Evolutionary conservation across 768 basidiomycete genomes (phyloP).

Genomic region (Fibroporia radiculosa): DNA sequence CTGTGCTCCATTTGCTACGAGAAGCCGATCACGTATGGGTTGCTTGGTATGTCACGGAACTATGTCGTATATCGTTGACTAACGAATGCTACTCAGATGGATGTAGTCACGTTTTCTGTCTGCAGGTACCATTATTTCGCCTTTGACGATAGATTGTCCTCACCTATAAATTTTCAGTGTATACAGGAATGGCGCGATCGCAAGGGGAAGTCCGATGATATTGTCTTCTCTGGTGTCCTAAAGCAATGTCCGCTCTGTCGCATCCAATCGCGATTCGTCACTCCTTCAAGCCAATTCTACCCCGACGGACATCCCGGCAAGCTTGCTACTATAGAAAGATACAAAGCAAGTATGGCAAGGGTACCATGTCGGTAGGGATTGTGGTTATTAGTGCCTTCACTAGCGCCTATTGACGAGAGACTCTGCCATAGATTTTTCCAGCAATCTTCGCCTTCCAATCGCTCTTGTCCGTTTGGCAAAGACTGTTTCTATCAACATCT

Average conservation of each 20-base stretch:
- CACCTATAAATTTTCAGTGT: conserved; percentile 55
- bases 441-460: conserved; percentile 36
- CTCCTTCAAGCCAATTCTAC: conserved; percentile 66
- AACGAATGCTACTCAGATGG: conserved; percentile 37
- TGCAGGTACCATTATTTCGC: conserved; percentile 34
- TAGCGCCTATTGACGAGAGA: too few relatives aligned
- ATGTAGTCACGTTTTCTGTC: conserved; percentile 76
- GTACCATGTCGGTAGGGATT: conserved; percentile 64
- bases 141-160: not conserved
- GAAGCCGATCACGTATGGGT: conserved; percentile 57
- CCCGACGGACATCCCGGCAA: conserved; percentile 48
- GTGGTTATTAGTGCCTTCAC: too few relatives aligned
- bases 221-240: conserved; percentile 47
- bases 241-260: conserved; percentile 82
- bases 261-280: conserved; percentile 54
- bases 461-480: conserved; percentile 69
- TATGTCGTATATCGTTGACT: not conserved
- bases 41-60: conserved; percentile 50
- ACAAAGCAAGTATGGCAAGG: conserved; percentile 67
- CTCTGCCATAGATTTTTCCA: conserved; percentile 56
- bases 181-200: conserved; percentile 73
- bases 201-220: conserved; percentile 41
- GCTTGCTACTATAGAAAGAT: conserved; percentile 39
- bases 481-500: conserved; percentile 78
- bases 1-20: conserved; percentile 72